phyloP scores from a whole-genome alignment of 139 green algal species.

The Pedinophyceae sp. region DNA sequence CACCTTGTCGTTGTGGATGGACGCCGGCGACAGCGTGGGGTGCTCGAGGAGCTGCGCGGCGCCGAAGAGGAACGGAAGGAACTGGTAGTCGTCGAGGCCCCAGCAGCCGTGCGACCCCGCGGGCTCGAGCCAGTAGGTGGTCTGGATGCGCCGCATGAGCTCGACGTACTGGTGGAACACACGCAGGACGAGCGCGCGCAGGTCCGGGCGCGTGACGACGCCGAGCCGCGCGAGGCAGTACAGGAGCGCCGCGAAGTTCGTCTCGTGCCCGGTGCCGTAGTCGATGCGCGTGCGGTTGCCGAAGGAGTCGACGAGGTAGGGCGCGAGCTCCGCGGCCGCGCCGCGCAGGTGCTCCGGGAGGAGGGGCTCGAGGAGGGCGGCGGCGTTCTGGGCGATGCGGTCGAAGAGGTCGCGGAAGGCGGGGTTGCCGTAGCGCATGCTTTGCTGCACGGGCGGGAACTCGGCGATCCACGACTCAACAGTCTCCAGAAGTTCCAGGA shows the following conservation, averaged over 20 bases:
- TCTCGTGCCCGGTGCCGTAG: constrained; percentile 93
- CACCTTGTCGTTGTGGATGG: constrained; percentile 59
- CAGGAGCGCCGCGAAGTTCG: constrained; percentile 76
- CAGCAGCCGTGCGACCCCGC: constrained; percentile 90
- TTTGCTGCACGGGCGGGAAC: constrained; percentile 54
- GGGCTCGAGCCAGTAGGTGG: constrained; percentile 90
- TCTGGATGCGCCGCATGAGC: constrained; percentile 84
- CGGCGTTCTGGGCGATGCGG: constrained; percentile 9
- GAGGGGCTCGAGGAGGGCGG: constrained; percentile 21
- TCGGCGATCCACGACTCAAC: too few species aligned
- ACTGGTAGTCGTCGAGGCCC: constrained; percentile 97
- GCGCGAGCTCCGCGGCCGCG: constrained; percentile 47
- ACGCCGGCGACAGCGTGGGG: constrained; percentile 51
- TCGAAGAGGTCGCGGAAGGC: constrained; percentile 66
- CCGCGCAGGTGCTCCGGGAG: constrained; percentile 13
- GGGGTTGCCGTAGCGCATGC: constrained; percentile 84
- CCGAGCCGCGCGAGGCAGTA: constrained; percentile 77
- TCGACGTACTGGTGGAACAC: constrained; percentile 64
- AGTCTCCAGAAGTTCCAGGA: too few species aligned
- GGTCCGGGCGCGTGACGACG: constrained; percentile 30
- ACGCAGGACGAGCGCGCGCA: constrained; percentile 15
- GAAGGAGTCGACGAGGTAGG: constrained; percentile 78
- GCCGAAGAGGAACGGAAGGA: constrained; percentile 91
- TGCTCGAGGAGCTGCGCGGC: constrained; percentile 60
- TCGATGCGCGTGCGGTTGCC: constrained; percentile 86